Base-by-base conservation (phyloP, 2,329 filamentous ascomycete genomes). In the Teratosphaeriaceae sp. region DNA sequence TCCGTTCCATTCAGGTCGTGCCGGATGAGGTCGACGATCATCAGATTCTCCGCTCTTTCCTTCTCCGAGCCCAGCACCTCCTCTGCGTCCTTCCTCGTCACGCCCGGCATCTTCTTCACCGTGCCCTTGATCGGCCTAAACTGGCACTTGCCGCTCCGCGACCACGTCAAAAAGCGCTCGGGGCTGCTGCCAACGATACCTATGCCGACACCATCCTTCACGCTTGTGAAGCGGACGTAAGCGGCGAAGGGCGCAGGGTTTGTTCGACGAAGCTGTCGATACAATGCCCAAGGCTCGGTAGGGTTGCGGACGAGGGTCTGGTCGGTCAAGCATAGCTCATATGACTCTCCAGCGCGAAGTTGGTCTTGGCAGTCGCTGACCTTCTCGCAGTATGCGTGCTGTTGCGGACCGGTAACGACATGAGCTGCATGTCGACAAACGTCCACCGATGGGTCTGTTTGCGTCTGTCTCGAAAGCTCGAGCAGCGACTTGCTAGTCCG, bases 41-140 rank as follows among this genome's bases (percentile, higher is more conserved):
- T 97, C 19, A 97, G 75, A 59, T 97, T 97, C 69, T 97, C 90
- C 0, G 90, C 90, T 55, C 86, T 82, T 64, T 97, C 92, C 63
- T 97, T 97, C 18, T 85, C 83, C 0, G 86, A 76, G 44, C 83
- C 79, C 12, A 96, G 76, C 29, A 94, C 78, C 21, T 70, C 68
- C 47, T 82, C 79, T 1, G 90, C 89, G 56, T 85, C 76, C 4
- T 74, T 76, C n/a, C 84, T 71, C 0, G 84, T 92, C 27, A 83
- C 79, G 1, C 71, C 72, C 1, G 73, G 69, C 0, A 76, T 78
- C 56, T 94, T 94, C 54, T 82, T 82, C n/a, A 96, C 88, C 0
- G 90, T 97, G 37, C 90, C 90, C 69, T 97, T 97, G 79, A 97
- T 97, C 0, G 90, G 90, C 6, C 89, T 80, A 74, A 96, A 92